A percentile compares a stretch with the other conserved stretches of the same genome.
phyloP scores from a whole-genome alignment of 192 early-diverging fungal species.

The Phlyctochytrium planicorne region DNA sequence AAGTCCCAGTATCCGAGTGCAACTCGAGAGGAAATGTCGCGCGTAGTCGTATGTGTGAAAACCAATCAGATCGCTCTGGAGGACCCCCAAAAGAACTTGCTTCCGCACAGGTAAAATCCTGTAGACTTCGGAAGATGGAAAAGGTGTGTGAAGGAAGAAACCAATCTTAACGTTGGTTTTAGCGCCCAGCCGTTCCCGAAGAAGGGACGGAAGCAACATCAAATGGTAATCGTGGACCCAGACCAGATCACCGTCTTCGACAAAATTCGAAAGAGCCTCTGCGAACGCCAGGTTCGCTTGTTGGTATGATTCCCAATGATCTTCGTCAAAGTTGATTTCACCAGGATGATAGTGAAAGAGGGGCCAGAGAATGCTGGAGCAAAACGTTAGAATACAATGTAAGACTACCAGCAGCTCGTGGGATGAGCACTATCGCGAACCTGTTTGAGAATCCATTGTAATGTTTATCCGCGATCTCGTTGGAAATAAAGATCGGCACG shows the following conservation, averaged over 20 bases:
- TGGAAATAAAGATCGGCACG: constrained; percentile 90
- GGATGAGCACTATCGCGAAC: constrained; percentile 6
- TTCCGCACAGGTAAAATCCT: constrained; percentile 62
- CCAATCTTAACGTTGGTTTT: constrained; percentile 81
- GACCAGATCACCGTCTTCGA: constrained; percentile 72
- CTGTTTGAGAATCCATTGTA: constrained; percentile 99
- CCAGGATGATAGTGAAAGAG: constrained; percentile 99
- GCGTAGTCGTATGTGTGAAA: constrained; percentile 99
- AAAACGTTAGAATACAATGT: not conserved
- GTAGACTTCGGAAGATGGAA: constrained; percentile 96
- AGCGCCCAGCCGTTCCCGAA: constrained; percentile 56
- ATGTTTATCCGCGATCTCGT: constrained; percentile 90
- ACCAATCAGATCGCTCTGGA: constrained; percentile 90
- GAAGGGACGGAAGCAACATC: constrained; percentile 89
- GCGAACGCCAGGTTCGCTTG: constrained; percentile 90
- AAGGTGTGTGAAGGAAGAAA: constrained; percentile 98
- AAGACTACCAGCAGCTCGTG: not conserved
- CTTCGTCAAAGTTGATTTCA: constrained; percentile 95
- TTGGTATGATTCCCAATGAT: constrained; percentile 94
- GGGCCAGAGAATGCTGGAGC: constrained; percentile 91
- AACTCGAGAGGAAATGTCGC: constrained; percentile 95
- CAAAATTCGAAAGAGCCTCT: constrained; percentile 76
- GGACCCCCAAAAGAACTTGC: constrained; percentile 89
- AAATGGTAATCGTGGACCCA: constrained; percentile 91
- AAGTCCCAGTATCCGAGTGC: constrained; percentile 95